Evolutionary conservation across 2,329 filamentous ascomycete species (phyloP), one percentile per base, ranked within the genome.

Genomic region (Ascochyta pisi): DNA sequence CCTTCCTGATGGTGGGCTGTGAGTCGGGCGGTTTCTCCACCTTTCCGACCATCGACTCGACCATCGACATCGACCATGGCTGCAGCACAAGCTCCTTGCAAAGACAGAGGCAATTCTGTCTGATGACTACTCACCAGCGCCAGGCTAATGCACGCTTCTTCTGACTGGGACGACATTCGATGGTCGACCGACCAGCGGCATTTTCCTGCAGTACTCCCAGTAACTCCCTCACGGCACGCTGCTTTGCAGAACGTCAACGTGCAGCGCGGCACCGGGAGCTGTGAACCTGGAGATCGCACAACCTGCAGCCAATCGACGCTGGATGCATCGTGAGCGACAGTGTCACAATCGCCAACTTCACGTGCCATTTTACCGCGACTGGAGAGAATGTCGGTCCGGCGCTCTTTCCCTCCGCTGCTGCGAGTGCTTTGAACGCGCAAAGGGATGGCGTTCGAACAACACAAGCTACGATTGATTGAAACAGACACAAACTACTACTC

Each of bases 251-350:
- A 39, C 57, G 42, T 50, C 44, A 44, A 55, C 40, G 43, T 62
- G 65, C 65, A 59, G 57, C 63, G 66, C 64, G 66, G 66, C 47
- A 42, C 60, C 63, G 63, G 63, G 50, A 57, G 47, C 61, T 35
- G 46, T 47, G 38, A 52, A 56, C 50, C 50, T 58, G 55, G 41
- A 37, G 50, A 65, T 62, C 61, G 50, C 45, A 39, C 58, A 56
- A 23, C 51, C 50, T 50, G 49, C 44, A 60, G 52, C 57, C 54
- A 62, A 60, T 64, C 49, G 55, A 54, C 26, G 15, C 33, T 23
- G 6, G 23, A 46, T 34, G 19, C 43, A 42, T 41, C 37, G 42
- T 12, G 27, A 34, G 26, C 6, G 34, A 13, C 44, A n/a, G 42
- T 38, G 26, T 34, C 13, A 16, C 23, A 31, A 47, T 19, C 58